Evolutionary conservation across 2,329 filamentous ascomycete species (phyloP).

Genomic region (Cephalotrichum gorgonifer): DNA sequence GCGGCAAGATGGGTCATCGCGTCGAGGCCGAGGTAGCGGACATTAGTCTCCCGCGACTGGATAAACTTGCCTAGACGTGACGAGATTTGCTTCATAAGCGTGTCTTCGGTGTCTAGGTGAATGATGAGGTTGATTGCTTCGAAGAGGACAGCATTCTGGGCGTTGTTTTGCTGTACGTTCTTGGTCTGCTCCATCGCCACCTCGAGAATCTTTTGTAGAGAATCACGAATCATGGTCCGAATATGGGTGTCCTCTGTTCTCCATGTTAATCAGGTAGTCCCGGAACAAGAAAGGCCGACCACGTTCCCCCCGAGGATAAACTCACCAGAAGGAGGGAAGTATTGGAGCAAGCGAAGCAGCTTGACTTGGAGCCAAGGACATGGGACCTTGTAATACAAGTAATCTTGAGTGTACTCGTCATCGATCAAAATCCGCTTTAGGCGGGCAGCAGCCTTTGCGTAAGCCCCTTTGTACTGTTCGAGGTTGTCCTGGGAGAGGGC

Average conservation of each 20-base stretch:
- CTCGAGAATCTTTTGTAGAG: slow-evolving; percentile 83
- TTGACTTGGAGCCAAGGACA: slow-evolving; percentile 99
- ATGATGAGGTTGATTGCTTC: slow-evolving; percentile 98
- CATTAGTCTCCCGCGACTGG: slow-evolving; percentile 92
- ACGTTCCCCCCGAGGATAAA: slow-evolving; percentile 5
- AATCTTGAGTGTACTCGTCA: slow-evolving; percentile 79
- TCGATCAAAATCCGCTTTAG: slow-evolving; percentile 87
- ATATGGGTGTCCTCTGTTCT: slow-evolving; percentile 77
- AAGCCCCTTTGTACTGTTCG: slow-evolving; percentile 90
- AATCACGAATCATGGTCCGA: slow-evolving; percentile 83
- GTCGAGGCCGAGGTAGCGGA: slow-evolving; percentile 88
- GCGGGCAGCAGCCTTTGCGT: slow-evolving; percentile 83
- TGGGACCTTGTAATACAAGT: slow-evolving; percentile 98
- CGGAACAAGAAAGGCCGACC: slow-evolving; percentile 5
- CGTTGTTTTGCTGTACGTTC: slow-evolving; percentile 98
- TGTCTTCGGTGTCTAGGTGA: slow-evolving; percentile 89
- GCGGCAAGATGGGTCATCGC: slow-evolving; percentile 98
- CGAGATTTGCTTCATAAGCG: slow-evolving; percentile 93
- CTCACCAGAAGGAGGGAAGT: slow-evolving; percentile 85
- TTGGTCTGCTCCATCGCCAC: slow-evolving; percentile 88
- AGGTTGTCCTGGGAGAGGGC: slow-evolving; percentile 85
- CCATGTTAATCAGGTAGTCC: slow-evolving; percentile 12
- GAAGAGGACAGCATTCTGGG: slow-evolving; percentile 94
- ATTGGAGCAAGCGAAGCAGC: slow-evolving; percentile 81
- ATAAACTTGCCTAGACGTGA: slow-evolving; percentile 88